Conservation (phyloP, 176 grass and related monocot species). For the bread wheat (Triticum aestivum) region DNA sequence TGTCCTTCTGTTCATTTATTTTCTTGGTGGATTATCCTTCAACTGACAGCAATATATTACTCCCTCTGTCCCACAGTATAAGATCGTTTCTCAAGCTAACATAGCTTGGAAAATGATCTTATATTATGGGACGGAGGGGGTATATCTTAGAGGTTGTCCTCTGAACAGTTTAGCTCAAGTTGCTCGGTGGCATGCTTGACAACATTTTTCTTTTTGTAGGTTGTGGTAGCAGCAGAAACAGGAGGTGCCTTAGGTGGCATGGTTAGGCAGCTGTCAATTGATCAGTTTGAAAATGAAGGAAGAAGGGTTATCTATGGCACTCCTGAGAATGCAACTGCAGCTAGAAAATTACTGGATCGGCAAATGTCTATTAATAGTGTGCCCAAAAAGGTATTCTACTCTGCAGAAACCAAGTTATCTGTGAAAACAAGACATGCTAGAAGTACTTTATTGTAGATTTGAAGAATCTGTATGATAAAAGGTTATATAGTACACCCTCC, state of each 20-base stretch:
- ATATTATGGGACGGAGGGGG: too few relatives aligned
- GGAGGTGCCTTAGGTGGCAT: slow-evolving; percentile 97
- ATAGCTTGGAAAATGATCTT: too few relatives aligned
- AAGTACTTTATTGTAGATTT: slow-evolving; percentile 14
- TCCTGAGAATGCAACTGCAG: slow-evolving; percentile 90
- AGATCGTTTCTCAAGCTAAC: too few relatives aligned
- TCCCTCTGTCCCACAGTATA: too few relatives aligned
- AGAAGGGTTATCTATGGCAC: slow-evolving; percentile 97
- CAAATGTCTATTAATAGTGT: slow-evolving; percentile 99
- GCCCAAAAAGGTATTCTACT: slow-evolving; percentile 81
- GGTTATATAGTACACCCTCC: not conserved
- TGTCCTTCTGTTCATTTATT: slow-evolving; percentile 13
- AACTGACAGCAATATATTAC: not conserved
- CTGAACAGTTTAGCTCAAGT: not conserved
- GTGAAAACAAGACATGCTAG: not conserved
- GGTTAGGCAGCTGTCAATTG: slow-evolving; percentile 97
- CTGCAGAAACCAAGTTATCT: slow-evolving; percentile 9
- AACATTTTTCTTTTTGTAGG: slow-evolving; percentile 41
- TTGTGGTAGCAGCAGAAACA: slow-evolving; percentile 97
- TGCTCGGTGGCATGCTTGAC: not conserved
- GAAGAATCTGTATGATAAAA: not conserved
- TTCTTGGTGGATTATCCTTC: slow-evolving; percentile 10
- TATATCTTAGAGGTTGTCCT: not conserved
- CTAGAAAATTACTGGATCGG: slow-evolving; percentile 88
- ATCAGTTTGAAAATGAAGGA: slow-evolving; percentile 99